Evolutionary conservation across 345 rosid species (phyloP), one percentile per base, ranked within the genome.

Genomic region (Heritiera littoralis): DNA sequence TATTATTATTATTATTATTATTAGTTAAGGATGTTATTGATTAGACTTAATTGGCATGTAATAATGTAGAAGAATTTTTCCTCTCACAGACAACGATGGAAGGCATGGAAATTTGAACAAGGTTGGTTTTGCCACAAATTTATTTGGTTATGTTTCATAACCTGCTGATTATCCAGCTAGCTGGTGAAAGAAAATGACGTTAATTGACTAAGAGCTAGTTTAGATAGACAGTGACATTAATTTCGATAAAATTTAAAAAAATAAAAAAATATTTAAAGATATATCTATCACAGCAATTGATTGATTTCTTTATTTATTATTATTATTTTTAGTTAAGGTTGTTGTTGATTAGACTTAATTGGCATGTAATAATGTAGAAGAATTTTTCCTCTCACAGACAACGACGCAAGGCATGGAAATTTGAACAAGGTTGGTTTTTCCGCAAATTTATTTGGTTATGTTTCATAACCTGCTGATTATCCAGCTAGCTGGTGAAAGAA

Each of bases 201-300:
- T 35, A 6, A 59, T 9, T 9, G 64, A 23, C 64, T 23, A 59
- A 20, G 63, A 56, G 28, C 61, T n/a, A 56, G 28, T 23, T 23
- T 23, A 0, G 28, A 23, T 23, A 23, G 28, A 23, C 28, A 23
- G 0, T 23, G 28, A 23, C 28, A 23, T 23, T 23, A 23, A 23
- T 23, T 23, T 23, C 28, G 28, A 23, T 23, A 23, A 23, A 23
- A 23, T 23, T 23, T 23, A 23, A 23, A 23, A 23, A 23, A 23
- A 23, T 23, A 23, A 23, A 23, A 23, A 23, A 23, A 23, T 23
- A 23, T 23, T 23, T 23, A 23, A 23, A 23, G 28, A 23, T 23
- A 23, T 23, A 23, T 23, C 28, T 23, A 87, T 58, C 82, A 80
- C 18, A 48, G 38, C 30, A 70, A 30, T 73, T 83, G 79, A 83